phyloP scores from a whole-genome alignment of 108 stramenopile species.

The Nitzschia putrida region DNA sequence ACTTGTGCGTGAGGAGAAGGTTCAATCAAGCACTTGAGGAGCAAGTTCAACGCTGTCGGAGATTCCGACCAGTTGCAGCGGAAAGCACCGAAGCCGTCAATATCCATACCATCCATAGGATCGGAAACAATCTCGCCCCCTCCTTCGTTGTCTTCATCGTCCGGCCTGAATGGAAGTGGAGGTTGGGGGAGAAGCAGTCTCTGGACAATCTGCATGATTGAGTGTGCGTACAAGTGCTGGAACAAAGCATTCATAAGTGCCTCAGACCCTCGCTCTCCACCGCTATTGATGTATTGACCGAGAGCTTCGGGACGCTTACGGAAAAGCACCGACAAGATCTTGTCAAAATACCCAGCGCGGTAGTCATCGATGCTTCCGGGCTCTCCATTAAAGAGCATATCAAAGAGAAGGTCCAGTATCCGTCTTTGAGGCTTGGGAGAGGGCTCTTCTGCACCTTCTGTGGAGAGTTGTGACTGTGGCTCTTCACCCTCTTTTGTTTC shows the following conservation, averaged over 20 bases:
- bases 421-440: not conserved
- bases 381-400: constrained; percentile 68
- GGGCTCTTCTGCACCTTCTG: not conserved
- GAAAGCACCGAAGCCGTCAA: constrained; percentile 35
- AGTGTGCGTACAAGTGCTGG: constrained; percentile 86
- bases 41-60: constrained; percentile 52
- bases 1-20: constrained; percentile 9
- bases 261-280: constrained; percentile 39
- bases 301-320: constrained; percentile 62
- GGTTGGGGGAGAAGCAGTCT: constrained; percentile 83
- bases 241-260: constrained; percentile 81
- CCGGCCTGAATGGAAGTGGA: constrained; percentile 31
- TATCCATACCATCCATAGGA: constrained; percentile 35
- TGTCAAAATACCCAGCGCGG: constrained; percentile 95
- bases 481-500: constrained; percentile 5
- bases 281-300: constrained; percentile 64
- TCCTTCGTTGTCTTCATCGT: constrained; percentile 38
- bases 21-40: constrained; percentile 58
- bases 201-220: constrained; percentile 93
- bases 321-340: constrained; percentile 78
- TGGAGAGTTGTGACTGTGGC: not conserved
- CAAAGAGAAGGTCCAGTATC: constrained; percentile 78
- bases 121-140: constrained; percentile 49
- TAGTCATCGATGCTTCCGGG: constrained; percentile 81
- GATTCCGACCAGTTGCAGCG: constrained; percentile 73